These are phyloP conservation scores for Stagonosporopsis tanaceti DNA, from an alignment of 2,329 filamentous ascomycete genomes.

Conservation along the genomic window DNA sequence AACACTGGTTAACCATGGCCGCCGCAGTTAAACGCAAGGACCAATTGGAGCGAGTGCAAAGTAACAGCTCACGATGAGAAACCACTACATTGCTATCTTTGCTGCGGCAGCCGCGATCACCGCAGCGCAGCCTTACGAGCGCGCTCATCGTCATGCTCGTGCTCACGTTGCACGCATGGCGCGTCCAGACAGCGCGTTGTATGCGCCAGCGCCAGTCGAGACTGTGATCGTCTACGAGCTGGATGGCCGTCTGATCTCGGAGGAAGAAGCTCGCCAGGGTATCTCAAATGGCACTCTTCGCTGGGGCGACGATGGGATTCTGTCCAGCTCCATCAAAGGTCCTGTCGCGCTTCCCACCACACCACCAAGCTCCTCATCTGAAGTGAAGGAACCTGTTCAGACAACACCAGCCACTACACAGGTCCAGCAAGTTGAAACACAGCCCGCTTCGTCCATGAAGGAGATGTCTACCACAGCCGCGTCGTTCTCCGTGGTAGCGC, in stretches of 20 bases:
- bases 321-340: constrained; percentile 40
- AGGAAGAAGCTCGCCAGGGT: constrained; percentile 73
- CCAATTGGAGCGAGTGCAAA: neutral
- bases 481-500: constrained; percentile 39
- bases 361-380: constrained; percentile 19
- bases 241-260: constrained; percentile 68
- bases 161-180: constrained; percentile 56
- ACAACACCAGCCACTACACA: constrained; percentile 13
- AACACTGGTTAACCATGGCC: constrained; percentile 21
- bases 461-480: constrained; percentile 17
- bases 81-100: constrained; percentile 44
- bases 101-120: constrained; percentile 57
- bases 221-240: constrained; percentile 76
- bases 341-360: constrained; percentile 28
- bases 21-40: constrained; percentile 8
- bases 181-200: constrained; percentile 56
- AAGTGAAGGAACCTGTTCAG: constrained; percentile 7
- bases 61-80: constrained; percentile 44
- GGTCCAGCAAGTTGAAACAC: constrained; percentile 2
- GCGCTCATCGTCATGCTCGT: constrained; percentile 63
- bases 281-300: constrained; percentile 71
- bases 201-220: constrained; percentile 63
- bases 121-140: constrained; percentile 66
- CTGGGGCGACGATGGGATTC: constrained; percentile 69
- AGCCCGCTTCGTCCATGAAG: neutral